Percentiles rank a stretch among this genome's conserved stretches.
phyloP scores from a whole-genome alignment of 306 rosid genomes.

The Luffa acutangula region DNA sequence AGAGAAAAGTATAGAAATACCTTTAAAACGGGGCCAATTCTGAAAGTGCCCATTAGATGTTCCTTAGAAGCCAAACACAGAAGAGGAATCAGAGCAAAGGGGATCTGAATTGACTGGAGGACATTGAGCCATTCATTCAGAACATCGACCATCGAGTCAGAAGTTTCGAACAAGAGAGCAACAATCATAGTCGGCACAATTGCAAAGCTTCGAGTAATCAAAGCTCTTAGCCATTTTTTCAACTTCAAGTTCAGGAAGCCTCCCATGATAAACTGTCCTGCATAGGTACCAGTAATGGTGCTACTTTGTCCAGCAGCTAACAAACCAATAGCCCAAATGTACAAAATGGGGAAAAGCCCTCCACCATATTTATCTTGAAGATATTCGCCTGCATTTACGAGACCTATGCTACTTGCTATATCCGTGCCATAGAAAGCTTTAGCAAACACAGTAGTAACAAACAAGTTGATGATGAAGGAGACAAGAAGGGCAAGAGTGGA shows the following conservation, averaged over 20 bases:
- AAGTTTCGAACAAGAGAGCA: conserved; percentile 70
- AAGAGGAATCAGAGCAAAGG: conserved; percentile 92
- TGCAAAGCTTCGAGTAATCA: conserved; percentile 83
- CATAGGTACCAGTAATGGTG: conserved; percentile 95
- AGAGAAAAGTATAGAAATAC: conserved; percentile 22
- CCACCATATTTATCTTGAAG: conserved; percentile 92
- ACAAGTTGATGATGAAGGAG: conserved; percentile 71
- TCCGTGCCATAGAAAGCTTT: conserved; percentile 80
- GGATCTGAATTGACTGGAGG: conserved; percentile 93
- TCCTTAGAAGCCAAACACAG: conserved; percentile 89
- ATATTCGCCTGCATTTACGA: conserved; percentile 79
- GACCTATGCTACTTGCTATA: conserved; percentile 63
- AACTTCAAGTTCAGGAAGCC: conserved; percentile 77
- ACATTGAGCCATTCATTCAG: conserved; percentile 96
- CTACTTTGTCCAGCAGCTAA: conserved; percentile 98
- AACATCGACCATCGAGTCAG: conserved; percentile 58
- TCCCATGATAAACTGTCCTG: conserved; percentile 99
- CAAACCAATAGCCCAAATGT: conserved; percentile 89
- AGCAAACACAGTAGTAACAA: conserved; percentile 90
- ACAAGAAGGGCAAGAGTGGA: conserved; percentile 65
- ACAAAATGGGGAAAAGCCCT: conserved; percentile 72
- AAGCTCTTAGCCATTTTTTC: conserved; percentile 88
- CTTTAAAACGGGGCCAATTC: conserved; percentile 67
- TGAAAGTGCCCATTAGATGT: conserved; percentile 82
- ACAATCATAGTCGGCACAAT: conserved; percentile 80